A percentile compares a stretch with the other conserved stretches of the same genome.
These are phyloP conservation scores for Aspergillus olivimuriae DNA, from an alignment of 495 filamentous ascomycete genomes.

Conservation along the genomic window DNA sequence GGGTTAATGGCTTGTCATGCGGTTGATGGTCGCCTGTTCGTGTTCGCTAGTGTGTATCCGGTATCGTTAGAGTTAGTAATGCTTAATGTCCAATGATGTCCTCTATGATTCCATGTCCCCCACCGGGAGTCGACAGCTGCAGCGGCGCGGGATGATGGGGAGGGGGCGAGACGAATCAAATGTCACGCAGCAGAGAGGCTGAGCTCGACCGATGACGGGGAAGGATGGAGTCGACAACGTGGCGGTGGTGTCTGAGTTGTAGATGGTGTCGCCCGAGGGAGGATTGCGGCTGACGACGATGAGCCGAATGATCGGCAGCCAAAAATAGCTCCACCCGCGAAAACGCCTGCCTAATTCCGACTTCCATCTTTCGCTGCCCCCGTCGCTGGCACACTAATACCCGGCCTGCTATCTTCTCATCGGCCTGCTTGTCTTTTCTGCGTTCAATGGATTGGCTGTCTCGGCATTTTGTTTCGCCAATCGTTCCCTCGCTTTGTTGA, in stretches of 20 bases:
- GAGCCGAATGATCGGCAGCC: conserved; percentile 4
- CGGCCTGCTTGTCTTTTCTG: background rate
- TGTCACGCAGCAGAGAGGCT: too few relatives aligned
- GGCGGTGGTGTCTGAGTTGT: too few relatives aligned
- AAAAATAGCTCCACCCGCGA: conserved; percentile 8
- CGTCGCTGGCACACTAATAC: too few relatives aligned
- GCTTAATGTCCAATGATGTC: conserved; percentile 13
- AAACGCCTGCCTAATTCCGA: conserved; percentile 4
- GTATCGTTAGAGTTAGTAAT: conserved; percentile 10
- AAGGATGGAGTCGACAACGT: background rate
- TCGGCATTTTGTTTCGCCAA: too few relatives aligned
- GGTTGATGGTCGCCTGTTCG: conserved; percentile 1
- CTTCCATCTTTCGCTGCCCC: background rate
- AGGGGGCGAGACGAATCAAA: background rate
- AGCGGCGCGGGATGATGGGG: background rate
- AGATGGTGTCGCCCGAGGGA: background rate
- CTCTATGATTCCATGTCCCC: background rate
- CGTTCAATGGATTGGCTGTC: background rate
- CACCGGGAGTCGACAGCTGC: background rate
- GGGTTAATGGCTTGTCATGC: too few relatives aligned
- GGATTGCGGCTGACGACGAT: conserved; percentile 1
- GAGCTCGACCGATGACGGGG: background rate
- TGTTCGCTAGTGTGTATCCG: background rate
- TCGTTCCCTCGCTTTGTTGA: background rate
- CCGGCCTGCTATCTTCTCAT: background rate